Conservation (phyloP, 306 rosid species). For the Cucurbita moschata region DNA sequence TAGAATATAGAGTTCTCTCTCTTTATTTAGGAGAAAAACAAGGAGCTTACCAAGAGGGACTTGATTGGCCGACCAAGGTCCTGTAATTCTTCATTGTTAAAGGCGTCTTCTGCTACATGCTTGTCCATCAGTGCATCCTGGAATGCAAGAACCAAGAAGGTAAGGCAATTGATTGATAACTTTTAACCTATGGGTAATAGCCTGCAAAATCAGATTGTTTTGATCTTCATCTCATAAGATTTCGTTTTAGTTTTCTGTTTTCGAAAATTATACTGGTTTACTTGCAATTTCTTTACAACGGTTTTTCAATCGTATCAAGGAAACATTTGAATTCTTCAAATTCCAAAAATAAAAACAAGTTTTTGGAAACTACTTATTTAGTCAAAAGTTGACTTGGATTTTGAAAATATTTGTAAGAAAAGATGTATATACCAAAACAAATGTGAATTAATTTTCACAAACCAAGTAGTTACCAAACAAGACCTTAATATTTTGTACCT, state of each 20-base stretch:
- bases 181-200: neutral
- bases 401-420: neutral
- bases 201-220: neutral
- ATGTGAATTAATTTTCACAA: neutral
- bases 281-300: neutral
- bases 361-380: neutral
- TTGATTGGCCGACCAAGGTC: conserved; percentile 46
- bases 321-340: neutral
- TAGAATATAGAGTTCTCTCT: neutral
- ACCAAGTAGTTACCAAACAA: too few relatives aligned
- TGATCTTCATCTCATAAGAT: neutral
- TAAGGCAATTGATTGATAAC: neutral
- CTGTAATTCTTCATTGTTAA: conserved; percentile 47
- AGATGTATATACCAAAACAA: too few relatives aligned
- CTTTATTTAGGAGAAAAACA: neutral
- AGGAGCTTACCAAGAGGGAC: conserved; percentile 62
- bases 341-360: neutral
- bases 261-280: neutral
- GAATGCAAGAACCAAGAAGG: neutral
- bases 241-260: neutral
- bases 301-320: neutral
- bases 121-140: conserved; percentile 85
- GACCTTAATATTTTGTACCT: conserved; percentile 23
- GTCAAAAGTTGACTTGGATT: neutral
- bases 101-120: conserved; percentile 56